Evolutionary conservation across 306 rosid genomes (phyloP), one percentile per base, ranked within the genome.

Genomic region (Malus sylvestris): DNA sequence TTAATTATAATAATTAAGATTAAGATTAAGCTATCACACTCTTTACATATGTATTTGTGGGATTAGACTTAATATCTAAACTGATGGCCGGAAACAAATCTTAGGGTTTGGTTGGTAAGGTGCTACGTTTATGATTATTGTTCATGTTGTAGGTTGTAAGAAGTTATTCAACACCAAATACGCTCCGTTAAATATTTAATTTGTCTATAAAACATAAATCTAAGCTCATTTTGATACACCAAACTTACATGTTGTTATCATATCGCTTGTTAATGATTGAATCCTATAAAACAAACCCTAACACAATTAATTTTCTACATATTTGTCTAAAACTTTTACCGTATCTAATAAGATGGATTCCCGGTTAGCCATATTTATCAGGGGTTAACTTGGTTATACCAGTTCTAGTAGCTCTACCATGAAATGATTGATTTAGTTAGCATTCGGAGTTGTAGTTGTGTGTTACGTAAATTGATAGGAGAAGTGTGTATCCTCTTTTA

Each of bases 361-460:
- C 13, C 5, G 0, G n/a, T 15, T 29, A 60, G 14, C 27, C 32
- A 22, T 25, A 15, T 58, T 7, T 4, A 62, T 62, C 14, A 13
- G 35, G 25, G 3, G 7, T 30, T 63, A 62, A 62, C 8, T 19
- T 7, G 32, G 16, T 59, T 60, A 58, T 22, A 60, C 5, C 6
- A 60, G 6, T 12, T 23, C 65, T 0, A 58, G 63, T 9, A 58
- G 6, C 66, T 61, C 10, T 15, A 61, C 35, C 20, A 61, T 68
- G 35, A 61, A 51, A 68, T 68, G 67, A 63, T 63, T 71, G 69
- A 75, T 61, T 69, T 68, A 71, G 77, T 57, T 82, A 69, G 11
- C 76, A 27, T 61, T 61, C 1, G 13, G 8, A 18, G 8, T 4
- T 51, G 55, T 51, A 5, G 45, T 42, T 9, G 12, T 42, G 45